Evolutionary conservation across 2,329 filamentous ascomycete species (phyloP).

Genomic region (Diaporthe sp.): DNA sequence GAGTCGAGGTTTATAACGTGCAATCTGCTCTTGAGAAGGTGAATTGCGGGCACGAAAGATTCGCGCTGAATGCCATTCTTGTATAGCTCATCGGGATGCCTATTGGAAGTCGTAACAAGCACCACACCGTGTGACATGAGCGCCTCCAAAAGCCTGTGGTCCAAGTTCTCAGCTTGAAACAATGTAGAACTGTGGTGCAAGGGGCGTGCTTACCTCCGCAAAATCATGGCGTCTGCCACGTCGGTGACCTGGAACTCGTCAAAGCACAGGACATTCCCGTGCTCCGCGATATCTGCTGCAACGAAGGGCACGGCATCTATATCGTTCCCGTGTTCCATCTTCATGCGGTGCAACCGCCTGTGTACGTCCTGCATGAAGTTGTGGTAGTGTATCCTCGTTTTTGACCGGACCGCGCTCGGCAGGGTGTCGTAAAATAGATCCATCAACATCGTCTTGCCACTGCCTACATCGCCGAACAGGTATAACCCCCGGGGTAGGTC

Average conservation of each 20-base stretch:
- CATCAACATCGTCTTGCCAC: slow-evolving; percentile 99
- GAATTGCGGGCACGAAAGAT: slow-evolving; percentile 95
- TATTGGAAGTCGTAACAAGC: slow-evolving; percentile 93
- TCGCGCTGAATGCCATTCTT: slow-evolving; percentile 97
- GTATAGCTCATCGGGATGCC: slow-evolving; percentile 96
- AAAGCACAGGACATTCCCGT: slow-evolving; percentile 90
- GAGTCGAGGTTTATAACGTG: slow-evolving; percentile 95
- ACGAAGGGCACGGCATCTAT: slow-evolving; percentile 92
- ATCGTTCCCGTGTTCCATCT: slow-evolving; percentile 88
- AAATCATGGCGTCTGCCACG: slow-evolving; percentile 98
- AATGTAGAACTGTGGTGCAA: background rate
- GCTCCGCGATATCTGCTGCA: slow-evolving; percentile 91
- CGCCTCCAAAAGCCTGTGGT: slow-evolving; percentile 77
- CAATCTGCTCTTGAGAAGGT: slow-evolving; percentile 85
- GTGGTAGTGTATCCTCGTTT: slow-evolving; percentile 97
- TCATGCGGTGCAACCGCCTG: slow-evolving; percentile 88
- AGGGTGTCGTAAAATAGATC: slow-evolving; percentile 96
- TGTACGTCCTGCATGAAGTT: slow-evolving; percentile 99
- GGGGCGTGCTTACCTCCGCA: slow-evolving; percentile 68
- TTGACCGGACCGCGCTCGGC: slow-evolving; percentile 80
- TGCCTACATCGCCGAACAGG: slow-evolving; percentile 95
- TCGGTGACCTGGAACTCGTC: slow-evolving; percentile 99
- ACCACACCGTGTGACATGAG: slow-evolving; percentile 98
- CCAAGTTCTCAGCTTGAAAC: background rate
- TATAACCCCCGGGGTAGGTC: slow-evolving; percentile 89